Percentiles rank a stretch among this genome's conserved stretches.
phyloP scores from a whole-genome alignment of 1,284 basidiomycete species.

The Irpex sp. region DNA sequence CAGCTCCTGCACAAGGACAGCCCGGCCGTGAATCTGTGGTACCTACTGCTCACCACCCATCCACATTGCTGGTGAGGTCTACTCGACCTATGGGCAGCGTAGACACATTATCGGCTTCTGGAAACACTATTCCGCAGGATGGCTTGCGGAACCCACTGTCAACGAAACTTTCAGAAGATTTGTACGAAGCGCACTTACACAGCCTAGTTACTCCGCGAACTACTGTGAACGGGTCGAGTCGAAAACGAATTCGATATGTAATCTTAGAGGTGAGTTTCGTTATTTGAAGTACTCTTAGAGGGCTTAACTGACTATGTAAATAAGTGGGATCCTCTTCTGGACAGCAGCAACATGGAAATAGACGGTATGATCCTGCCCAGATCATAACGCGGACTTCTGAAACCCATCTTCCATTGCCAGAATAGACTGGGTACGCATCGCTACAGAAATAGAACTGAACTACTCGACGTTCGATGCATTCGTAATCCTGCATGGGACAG shows the following conservation, averaged over 20 bases:
- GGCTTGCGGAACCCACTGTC: constrained; percentile 39
- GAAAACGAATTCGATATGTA: constrained; percentile 76
- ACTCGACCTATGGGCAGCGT: constrained; percentile 62
- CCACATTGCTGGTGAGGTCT: constrained; percentile 66
- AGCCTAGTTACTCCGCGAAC: constrained; percentile 74
- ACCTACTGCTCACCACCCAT: constrained; percentile 28
- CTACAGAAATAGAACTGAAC: constrained; percentile 89
- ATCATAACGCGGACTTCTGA: constrained; percentile 12
- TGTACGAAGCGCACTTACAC: constrained; percentile 70
- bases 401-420: constrained; percentile 14
- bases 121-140: constrained; percentile 18
- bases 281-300: constrained; percentile 3
- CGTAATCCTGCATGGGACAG: constrained; percentile 89
- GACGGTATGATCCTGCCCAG: constrained; percentile 43
- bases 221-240: constrained; percentile 54
- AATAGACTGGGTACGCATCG: constrained; percentile 85
- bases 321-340: constrained; percentile 83
- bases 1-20: background rate
- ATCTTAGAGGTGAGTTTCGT: constrained; percentile 63
- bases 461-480: constrained; percentile 85
- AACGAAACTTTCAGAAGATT: constrained; percentile 48
- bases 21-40: constrained; percentile 12
- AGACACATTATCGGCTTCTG: constrained; percentile 32
- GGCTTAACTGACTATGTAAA: background rate
- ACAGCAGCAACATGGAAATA: constrained; percentile 86